These are phyloP conservation scores for Yarrowia sp. DNA, from an alignment of 805 yeast genomes.

Conservation along the genomic window DNA sequence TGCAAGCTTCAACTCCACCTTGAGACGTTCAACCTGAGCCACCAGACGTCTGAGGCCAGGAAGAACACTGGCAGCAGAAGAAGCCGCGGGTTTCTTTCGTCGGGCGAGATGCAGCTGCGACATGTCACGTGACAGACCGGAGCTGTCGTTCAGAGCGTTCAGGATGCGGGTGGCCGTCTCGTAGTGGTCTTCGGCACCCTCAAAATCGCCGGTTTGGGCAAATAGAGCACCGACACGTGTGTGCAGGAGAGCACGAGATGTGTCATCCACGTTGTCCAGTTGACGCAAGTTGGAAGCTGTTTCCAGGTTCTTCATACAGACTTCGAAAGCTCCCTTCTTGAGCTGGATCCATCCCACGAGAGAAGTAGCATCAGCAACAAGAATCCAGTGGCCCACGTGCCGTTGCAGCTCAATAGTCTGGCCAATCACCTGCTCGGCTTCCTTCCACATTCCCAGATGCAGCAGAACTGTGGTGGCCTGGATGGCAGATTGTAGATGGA, in stretches of 20 bases:
- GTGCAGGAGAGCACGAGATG: background rate
- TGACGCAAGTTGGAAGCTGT: conserved; percentile 8
- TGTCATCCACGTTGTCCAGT: conserved; percentile 2
- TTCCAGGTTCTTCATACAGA: conserved; percentile 12
- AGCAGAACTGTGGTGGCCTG: background rate
- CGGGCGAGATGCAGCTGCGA: conserved; percentile 23
- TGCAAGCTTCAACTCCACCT: conserved; percentile 1
- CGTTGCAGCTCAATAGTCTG: background rate
- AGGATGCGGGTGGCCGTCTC: conserved; percentile 4
- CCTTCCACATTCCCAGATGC: conserved; percentile 28
- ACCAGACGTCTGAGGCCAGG: conserved; percentile 15
- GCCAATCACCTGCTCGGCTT: conserved; percentile 24
- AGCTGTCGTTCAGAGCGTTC: conserved; percentile 9
- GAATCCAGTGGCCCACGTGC: conserved; percentile 4
- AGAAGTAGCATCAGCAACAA: background rate
- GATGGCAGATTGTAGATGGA: conserved; percentile 7
- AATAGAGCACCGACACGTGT: conserved; percentile 5
- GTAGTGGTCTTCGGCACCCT: background rate
- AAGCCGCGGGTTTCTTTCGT: conserved; percentile 19
- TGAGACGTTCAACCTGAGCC: conserved; percentile 17
- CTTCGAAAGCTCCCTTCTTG: conserved; percentile 7
- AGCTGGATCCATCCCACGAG: conserved; percentile 12
- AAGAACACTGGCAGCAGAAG: background rate
- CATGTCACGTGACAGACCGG: conserved; percentile 25
- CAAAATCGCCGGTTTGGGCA: conserved; percentile 14